phyloP scores from a whole-genome alignment of 2,329 filamentous ascomycete genomes.

The Ophiosphaerella korrae region DNA sequence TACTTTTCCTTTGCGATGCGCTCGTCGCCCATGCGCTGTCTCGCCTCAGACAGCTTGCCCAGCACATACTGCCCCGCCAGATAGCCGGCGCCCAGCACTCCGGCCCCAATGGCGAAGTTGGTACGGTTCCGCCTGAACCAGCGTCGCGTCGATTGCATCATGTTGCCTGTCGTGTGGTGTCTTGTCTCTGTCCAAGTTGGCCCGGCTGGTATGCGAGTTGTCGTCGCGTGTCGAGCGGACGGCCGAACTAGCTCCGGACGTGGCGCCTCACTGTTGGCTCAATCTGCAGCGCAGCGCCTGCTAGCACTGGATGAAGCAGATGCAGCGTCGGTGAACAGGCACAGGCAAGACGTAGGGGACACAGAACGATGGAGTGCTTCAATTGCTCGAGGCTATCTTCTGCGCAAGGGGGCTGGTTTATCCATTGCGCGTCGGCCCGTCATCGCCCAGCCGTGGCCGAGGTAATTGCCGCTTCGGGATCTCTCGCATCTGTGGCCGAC shows the following conservation, averaged over 20 bases:
- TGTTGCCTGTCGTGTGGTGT: slow-evolving; percentile 34
- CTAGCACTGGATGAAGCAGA: neutral
- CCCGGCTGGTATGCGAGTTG: slow-evolving; percentile 10
- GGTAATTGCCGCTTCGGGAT: slow-evolving; percentile 20
- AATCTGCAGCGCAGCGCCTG: neutral
- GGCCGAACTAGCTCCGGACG: slow-evolving; percentile 4
- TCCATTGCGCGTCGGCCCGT: slow-evolving; percentile 6
- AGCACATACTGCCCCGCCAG: slow-evolving; percentile 91
- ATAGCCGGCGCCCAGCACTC: slow-evolving; percentile 88
- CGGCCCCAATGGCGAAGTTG: slow-evolving; percentile 84
- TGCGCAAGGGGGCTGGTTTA: slow-evolving; percentile 14
- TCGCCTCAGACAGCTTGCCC: slow-evolving; percentile 87
- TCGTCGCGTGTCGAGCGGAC: slow-evolving; percentile 20
- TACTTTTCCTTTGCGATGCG: slow-evolving; percentile 97
- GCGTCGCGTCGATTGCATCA: slow-evolving; percentile 77
- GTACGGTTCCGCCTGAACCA: slow-evolving; percentile 94
- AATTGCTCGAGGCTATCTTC: neutral
- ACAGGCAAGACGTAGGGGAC: neutral
- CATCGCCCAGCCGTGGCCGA: slow-evolving; percentile 16
- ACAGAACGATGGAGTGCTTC: neutral
- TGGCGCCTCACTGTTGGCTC: slow-evolving; percentile 12
- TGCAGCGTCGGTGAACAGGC: neutral
- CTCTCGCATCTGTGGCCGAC: too few species aligned
- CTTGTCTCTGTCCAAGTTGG: neutral
- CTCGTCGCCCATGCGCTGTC: slow-evolving; percentile 95